Base-by-base conservation (phyloP, 805 yeast genomes). In the Ogataea glucozyma region DNA sequence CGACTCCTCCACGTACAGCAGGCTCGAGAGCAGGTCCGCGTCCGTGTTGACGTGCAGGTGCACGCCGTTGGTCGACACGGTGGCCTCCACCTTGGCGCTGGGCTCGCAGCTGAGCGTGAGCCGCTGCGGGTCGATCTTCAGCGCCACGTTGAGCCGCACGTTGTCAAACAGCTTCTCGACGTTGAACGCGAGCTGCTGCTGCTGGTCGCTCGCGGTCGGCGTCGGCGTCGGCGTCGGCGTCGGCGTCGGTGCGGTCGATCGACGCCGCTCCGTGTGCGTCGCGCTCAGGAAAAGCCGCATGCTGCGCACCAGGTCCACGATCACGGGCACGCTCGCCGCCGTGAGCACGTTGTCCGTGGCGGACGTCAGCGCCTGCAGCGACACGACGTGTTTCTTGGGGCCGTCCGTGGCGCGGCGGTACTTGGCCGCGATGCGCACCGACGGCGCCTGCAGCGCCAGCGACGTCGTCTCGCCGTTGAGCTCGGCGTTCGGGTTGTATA, bases 21-120 rank as follows among this genome's bases (percentile, higher is more conserved):
- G 60, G 2, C 75, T 69, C 4, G 71, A 50, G 10, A 62, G 53
- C 36, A 67, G 65, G n/a, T 60, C 55, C 7, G 68, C 69, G 33
- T 77, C 75, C 1, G 87, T 70, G 31, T 76, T 75, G 7, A 84
- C 49, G 38, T 78, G 77, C 26, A 88, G 51, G 17, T 72, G 76
- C n/a, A 88, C 75, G 0, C 84, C 82, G 16, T 81, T 84, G 17
- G 83, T 74, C 6, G 88, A 85, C 12, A 88, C 82, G 26, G 85
- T 78, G 0, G 97, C 95, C 27, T 88, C 89, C 2, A 93, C 93
- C 58, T 87, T 88, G 0, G 98, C 98, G 13, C 83, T 83, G 1
- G 99, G 99, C 47, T 87, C 91, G 72, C 99, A 93, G 52, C 95
- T 85, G 40, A 93, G 68, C 2, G 85, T 76, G 17, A 93, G 60